Evolutionary conservation across 169 alveolate species (phyloP), one percentile per base, ranked within the genome.

Genomic region (Plasmodium cynomolgi): DNA sequence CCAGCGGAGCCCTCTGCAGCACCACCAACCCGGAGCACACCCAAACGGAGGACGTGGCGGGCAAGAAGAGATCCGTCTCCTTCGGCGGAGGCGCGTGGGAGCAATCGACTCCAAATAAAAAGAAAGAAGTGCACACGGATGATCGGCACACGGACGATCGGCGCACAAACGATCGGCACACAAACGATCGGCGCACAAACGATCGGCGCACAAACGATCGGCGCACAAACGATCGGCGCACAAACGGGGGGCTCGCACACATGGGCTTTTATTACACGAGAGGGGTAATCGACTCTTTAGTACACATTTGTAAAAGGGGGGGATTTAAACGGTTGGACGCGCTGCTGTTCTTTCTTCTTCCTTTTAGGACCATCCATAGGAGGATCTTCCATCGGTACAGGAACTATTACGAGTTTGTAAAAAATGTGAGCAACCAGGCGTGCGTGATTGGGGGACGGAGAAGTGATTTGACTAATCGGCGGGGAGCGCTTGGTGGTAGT

Each of bases 181-280:
- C n/a, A n/a, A 1, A 50, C 7, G 8, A n/a, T n/a, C n/a, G n/a
- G n/a, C n/a, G n/a, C n/a, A n/a, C n/a, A 44, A 17, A 47, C 5
- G 20, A n/a, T n/a, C n/a, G n/a, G n/a, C n/a, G n/a, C n/a, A n/a
- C n/a, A 44, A 17, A 47, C 5, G 20, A n/a, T n/a, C n/a, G n/a
- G n/a, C n/a, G n/a, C n/a, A n/a, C n/a, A 44, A 1, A 50, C 7
- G 8, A n/a, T n/a, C n/a, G n/a, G n/a, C n/a, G n/a, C n/a, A n/a
- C n/a, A 44, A 17, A 47, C 5, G 20, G 5, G 5, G 37, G 17
- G 29, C 31, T 34, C 41, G n/a, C 81, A 58, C 84, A 81, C 13
- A 34, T 90, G 62, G 94, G 94, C 13, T 80, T 79, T 68, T 90
- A 80, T 62, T 90, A 90, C 34, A n/a, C 44, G 26, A 90, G 72